Evolutionary conservation across 768 basidiomycete genomes (phyloP).

Genomic region (Russula virescens): DNA sequence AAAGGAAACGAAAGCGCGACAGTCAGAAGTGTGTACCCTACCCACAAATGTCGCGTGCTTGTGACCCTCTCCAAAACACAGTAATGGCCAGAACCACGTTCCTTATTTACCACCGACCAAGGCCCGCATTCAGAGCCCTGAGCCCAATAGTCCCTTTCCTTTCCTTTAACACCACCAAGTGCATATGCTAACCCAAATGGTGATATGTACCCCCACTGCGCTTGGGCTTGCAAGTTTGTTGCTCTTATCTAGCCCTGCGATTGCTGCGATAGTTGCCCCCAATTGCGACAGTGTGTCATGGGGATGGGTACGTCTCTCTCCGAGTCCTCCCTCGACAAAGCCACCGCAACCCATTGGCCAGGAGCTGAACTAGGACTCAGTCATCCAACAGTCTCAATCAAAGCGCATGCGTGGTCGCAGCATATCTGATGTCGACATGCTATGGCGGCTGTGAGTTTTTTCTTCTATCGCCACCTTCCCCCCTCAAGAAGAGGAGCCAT

Average conservation of each 20-base stretch:
- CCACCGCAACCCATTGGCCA: no score
- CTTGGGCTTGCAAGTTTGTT: not conserved
- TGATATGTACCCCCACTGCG: not conserved
- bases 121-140: not conserved
- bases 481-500: not conserved
- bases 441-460: slow-evolving; percentile 4
- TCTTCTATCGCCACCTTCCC: not conserved
- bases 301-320: slow-evolving; percentile 5
- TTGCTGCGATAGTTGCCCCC: slow-evolving; percentile 3
- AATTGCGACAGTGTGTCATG: not conserved
- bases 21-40: no score
- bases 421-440: slow-evolving; percentile 12
- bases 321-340: no score
- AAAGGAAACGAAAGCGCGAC: no score
- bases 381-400: slow-evolving; percentile 8
- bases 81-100: no score
- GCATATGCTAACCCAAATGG: no score
- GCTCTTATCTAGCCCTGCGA: not conserved
- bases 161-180: not conserved
- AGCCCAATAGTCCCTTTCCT: not conserved
- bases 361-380: not conserved
- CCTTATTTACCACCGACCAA: no score
- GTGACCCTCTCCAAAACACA: no score
- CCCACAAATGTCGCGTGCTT: no score
- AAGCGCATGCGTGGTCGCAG: slow-evolving; percentile 7